Percentiles rank a stretch among this genome's conserved stretches.
These are phyloP conservation scores for Mycocentrospora acerina DNA, from an alignment of 2,329 filamentous ascomycete genomes.

Conservation along the genomic window DNA sequence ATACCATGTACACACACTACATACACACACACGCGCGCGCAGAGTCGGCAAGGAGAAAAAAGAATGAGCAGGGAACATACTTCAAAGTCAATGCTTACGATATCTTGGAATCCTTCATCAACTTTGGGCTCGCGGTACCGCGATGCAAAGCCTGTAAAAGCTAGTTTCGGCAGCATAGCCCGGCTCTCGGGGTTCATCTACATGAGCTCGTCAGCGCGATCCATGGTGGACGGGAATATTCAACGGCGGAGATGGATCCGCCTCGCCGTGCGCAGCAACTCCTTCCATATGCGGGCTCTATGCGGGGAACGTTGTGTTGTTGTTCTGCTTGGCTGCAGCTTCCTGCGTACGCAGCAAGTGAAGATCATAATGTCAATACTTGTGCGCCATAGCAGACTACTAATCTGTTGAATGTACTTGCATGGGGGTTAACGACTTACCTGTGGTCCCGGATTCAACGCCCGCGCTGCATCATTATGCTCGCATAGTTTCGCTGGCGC, in stretches of 20 bases:
- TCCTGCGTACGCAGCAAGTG: constrained; percentile 3
- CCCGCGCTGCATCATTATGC: constrained; percentile 85
- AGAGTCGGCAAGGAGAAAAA: neutral
- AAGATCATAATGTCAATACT: too few relatives aligned
- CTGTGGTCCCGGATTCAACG: constrained; percentile 53
- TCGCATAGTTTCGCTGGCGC: constrained; percentile 69
- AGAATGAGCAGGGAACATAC: constrained; percentile 40
- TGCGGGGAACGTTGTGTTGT: too few relatives aligned
- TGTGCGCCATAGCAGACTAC: too few relatives aligned
- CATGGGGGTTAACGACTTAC: constrained; percentile 32
- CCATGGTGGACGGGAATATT: neutral
- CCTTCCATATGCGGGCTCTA: too few relatives aligned
- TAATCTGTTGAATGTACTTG: constrained; percentile 3
- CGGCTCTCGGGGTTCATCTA: constrained; percentile 83
- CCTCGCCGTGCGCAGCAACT: too few relatives aligned
- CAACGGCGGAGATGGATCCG: too few relatives aligned
- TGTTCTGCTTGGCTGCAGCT: neutral
- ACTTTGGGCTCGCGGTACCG: constrained; percentile 71
- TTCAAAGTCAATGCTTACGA: constrained; percentile 73
- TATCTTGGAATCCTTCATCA: constrained; percentile 81
- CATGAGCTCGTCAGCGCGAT: constrained; percentile 17
- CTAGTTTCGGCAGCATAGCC: constrained; percentile 70
- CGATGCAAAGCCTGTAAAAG: constrained; percentile 74
- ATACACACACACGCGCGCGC: constrained; percentile 6
- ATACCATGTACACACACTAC: too few relatives aligned